Evolutionary conservation across 805 yeast species (phyloP).

Genomic region (Yarrowia alimentaria): DNA sequence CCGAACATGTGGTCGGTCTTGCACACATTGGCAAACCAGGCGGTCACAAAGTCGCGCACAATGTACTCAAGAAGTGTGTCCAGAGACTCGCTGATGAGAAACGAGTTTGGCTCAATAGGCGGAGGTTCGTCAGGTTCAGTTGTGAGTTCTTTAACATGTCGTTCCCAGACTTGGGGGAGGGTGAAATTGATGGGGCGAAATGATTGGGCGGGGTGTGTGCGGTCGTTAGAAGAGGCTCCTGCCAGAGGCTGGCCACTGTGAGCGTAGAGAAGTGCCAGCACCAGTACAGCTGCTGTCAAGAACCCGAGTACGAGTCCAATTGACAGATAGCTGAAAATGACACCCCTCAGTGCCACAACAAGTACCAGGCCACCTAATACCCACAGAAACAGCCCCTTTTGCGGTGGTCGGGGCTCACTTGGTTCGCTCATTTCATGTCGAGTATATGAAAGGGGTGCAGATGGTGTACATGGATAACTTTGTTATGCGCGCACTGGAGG

Average conservation of each 20-base stretch:
- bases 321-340: slow-evolving; percentile 12
- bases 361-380: slow-evolving; percentile 15
- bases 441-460: slow-evolving; percentile 19
- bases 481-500: slow-evolving; percentile 10
- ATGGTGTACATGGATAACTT: slow-evolving; percentile 22
- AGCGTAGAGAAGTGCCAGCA: slow-evolving; percentile 11
- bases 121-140: slow-evolving; percentile 9
- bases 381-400: slow-evolving; percentile 18
- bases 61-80: slow-evolving; percentile 51
- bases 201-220: slow-evolving; percentile 10
- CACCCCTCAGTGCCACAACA: slow-evolving; percentile 1
- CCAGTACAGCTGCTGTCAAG: slow-evolving; percentile 4
- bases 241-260: slow-evolving; percentile 7
- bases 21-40: slow-evolving; percentile 56
- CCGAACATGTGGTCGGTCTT: slow-evolving; percentile 43
- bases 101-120: slow-evolving; percentile 48
- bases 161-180: slow-evolving; percentile 10
- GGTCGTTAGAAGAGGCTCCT: slow-evolving; percentile 9
- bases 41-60: slow-evolving; percentile 51
- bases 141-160: slow-evolving; percentile 19
- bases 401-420: slow-evolving; percentile 16
- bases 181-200: slow-evolving; percentile 9
- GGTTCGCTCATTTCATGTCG: slow-evolving; percentile 24
- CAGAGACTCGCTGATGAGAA: slow-evolving; percentile 52
- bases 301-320: slow-evolving; percentile 10